Evolutionary conservation across 495 filamentous ascomycete species (phyloP), one percentile per base, ranked within the genome.

Genomic region (Astrocystis sublimbata): DNA sequence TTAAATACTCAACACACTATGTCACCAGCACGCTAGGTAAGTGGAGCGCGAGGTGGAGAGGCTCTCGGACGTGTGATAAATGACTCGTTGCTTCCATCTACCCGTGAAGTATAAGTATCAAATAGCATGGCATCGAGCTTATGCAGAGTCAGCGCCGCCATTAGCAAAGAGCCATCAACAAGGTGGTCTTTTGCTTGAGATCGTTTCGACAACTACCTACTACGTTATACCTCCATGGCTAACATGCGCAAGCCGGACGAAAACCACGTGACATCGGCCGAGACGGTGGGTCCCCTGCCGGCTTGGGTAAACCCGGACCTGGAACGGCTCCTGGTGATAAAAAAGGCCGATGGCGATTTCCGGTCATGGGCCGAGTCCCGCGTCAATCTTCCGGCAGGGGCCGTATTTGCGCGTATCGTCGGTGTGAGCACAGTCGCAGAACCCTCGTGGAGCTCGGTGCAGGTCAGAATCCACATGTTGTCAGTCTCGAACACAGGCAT

Each of bases 261-360:
- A 24, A 56, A 42, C 23, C 52, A 41, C 13, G 13, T 12, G 17
- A 2, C 35, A 10, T 17, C 51, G 13, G 40, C 54, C n/a, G 26
- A 56, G 38, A 42, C 15, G 13, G 17, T 26, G 28, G 28, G 40
- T 57, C 31, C 19, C 13, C 43, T 49, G 12, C 56, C 56, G n/a
- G 56, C 56, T 30, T 58, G 56, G 56, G 42, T 58, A 13, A 58
- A 58, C 12, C 56, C 56, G 13, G 56, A 58, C 15, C 43, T 59
- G 1, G 28, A 49, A 19, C 42, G 31, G 23, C 56, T 59, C 31
- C 30, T 59, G 42, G 43, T 38, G 21, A 21, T 59, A 12, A 47
- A 30, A 21, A 38, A 49, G 21, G 56, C 4, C 12, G 30, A 47
- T 28, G 56, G 56, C 6, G 31, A 59, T 19, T 59, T 59, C 31